Evolutionary conservation across 2,329 filamentous ascomycete genomes (phyloP).

Genomic region (Balansia obtecta): DNA sequence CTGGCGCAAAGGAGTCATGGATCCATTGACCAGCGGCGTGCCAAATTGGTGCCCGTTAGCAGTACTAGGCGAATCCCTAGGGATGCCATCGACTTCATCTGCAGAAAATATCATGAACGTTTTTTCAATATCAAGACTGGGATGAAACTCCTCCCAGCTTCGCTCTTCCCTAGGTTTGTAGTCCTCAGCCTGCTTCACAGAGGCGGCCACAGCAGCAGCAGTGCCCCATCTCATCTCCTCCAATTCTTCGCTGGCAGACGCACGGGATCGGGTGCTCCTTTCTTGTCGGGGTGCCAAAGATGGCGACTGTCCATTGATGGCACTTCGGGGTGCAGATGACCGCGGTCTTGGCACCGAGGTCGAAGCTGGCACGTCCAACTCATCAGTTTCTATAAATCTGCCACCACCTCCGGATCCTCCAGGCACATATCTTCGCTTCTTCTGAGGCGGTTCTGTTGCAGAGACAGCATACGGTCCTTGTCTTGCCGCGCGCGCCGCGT

Average conservation of each 20-base stretch:
- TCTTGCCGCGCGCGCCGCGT: slow-evolving; percentile 27
- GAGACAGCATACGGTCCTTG: slow-evolving; percentile 20
- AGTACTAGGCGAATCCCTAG: slow-evolving; percentile 25
- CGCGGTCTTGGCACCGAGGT: slow-evolving; percentile 26
- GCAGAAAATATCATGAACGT: slow-evolving; percentile 68
- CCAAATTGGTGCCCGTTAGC: slow-evolving; percentile 19
- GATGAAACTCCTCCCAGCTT: slow-evolving; percentile 96
- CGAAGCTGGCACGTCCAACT: slow-evolving; percentile 42
- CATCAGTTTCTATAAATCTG: slow-evolving; percentile 65
- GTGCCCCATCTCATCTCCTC: slow-evolving; percentile 67
- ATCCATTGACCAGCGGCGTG: slow-evolving; percentile 23
- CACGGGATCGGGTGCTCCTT: slow-evolving; percentile 41
- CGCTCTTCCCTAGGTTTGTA: slow-evolving; percentile 96
- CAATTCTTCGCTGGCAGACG: slow-evolving; percentile 37
- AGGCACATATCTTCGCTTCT: slow-evolving; percentile 68
- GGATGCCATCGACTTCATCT: slow-evolving; percentile 71
- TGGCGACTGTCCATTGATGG: slow-evolving; percentile 21
- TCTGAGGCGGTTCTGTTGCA: slow-evolving; percentile 49
- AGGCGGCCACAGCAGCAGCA: slow-evolving; percentile 78
- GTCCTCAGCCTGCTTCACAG: slow-evolving; percentile 81
- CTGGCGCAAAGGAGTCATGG: slow-evolving; percentile 34
- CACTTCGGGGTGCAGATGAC: slow-evolving; percentile 32
- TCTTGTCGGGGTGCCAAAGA: slow-evolving; percentile 42
- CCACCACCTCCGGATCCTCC: slow-evolving; percentile 80
- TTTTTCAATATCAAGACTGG: slow-evolving; percentile 79